Evolutionary conservation across 1,139 yeast species (phyloP).

Genomic region (Candida sanyaensis): DNA sequence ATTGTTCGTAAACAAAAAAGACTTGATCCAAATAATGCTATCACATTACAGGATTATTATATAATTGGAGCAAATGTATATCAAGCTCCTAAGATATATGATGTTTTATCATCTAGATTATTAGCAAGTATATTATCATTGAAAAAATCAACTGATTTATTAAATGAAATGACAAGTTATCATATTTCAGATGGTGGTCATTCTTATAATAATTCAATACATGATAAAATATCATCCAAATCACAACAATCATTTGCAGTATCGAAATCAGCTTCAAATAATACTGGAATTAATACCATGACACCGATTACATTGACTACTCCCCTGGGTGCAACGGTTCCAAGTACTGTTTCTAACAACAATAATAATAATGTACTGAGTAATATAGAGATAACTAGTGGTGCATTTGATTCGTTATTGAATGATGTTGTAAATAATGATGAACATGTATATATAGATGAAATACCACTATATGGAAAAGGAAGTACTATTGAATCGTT

Average conservation of each 20-base stretch:
- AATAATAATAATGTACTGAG: conserved; percentile 7
- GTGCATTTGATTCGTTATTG: conserved; percentile 35
- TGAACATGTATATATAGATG: conserved; percentile 35
- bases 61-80: conserved; percentile 90
- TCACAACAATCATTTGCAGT: conserved; percentile 11
- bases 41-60: conserved; percentile 70
- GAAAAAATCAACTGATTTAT: conserved; percentile 35
- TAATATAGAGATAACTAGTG: conserved; percentile 27
- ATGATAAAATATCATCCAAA: conserved; percentile 7
- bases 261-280: conserved; percentile 13
- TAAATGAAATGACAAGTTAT: conserved; percentile 37
- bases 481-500: conserved; percentile 42
- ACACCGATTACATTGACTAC: conserved; percentile 24
- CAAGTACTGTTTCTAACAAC: conserved; percentile 8
- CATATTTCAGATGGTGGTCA: conserved; percentile 42
- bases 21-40: conserved; percentile 42
- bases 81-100: conserved; percentile 71
- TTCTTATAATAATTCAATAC: conserved; percentile 22
- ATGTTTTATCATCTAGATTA: conserved; percentile 39
- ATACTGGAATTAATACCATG: conserved; percentile 15
- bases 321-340: conserved; percentile 23
- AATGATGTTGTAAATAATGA: conserved; percentile 21
- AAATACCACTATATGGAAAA: conserved; percentile 41
- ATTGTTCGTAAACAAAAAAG: conserved; percentile 80
- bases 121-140: conserved; percentile 39